Percentiles rank a stretch among this genome's conserved stretches.
phyloP scores from a whole-genome alignment of 2,329 filamentous ascomycete species.

The Claviceps fusiformis region DNA sequence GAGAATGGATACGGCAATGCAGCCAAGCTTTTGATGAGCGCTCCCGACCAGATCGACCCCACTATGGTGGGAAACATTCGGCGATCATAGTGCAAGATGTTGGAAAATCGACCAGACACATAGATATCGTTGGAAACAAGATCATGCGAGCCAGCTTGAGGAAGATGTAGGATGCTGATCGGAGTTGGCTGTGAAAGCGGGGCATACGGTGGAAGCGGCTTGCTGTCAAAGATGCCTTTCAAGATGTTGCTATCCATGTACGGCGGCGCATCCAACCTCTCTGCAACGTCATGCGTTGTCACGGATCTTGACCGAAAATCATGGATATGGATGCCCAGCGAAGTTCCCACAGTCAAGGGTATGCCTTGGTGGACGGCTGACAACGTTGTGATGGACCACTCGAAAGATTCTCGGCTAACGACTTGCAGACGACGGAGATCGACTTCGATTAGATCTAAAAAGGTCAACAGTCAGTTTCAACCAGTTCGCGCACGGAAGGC shows the following conservation, averaged over 20 bases:
- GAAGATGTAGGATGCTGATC: conserved; percentile 68
- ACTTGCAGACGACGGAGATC: conserved; percentile 63
- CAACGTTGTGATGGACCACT: conserved; percentile 71
- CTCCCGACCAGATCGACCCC: conserved; percentile 72
- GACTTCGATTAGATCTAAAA: conserved; percentile 56
- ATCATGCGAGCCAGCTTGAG: conserved; percentile 34
- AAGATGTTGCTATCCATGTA: conserved; percentile 17
- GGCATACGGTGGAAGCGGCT: conserved; percentile 46
- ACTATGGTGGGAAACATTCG: conserved; percentile 69
- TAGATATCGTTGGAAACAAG: conserved; percentile 67
- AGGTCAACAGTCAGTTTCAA: background rate
- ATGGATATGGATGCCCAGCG: conserved; percentile 66
- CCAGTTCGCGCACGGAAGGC: background rate
- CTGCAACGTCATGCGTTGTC: conserved; percentile 19
- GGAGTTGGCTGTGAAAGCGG: conserved; percentile 69
- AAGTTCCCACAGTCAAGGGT: conserved; percentile 75
- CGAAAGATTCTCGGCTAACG: conserved; percentile 56
- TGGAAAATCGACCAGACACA: conserved; percentile 78
- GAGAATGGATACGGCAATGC: conserved; percentile 56
- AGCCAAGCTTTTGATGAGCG: conserved; percentile 59
- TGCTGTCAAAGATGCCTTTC: conserved; percentile 34
- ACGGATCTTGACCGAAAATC: conserved; percentile 47
- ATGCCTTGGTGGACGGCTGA: conserved; percentile 53
- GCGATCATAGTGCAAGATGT: conserved; percentile 77
- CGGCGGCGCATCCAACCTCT: conserved; percentile 20